These are phyloP conservation scores for Kwoniella shandongensis DNA, from an alignment of 768 basidiomycete species.

Conservation along the genomic window DNA sequence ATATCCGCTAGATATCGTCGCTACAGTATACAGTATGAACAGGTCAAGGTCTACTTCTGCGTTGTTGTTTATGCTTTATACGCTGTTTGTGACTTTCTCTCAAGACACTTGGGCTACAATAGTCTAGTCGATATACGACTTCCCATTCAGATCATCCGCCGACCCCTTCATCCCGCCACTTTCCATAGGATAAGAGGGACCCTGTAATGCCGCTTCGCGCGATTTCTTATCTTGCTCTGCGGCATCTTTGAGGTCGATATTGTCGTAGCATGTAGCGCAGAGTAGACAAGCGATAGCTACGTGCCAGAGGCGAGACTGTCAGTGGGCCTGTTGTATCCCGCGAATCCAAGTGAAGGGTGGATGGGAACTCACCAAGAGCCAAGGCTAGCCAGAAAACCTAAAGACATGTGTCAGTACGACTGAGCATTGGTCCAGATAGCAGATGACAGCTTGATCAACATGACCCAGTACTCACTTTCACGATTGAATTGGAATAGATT, in stretches of 20 bases:
- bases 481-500: slow-evolving; percentile 15
- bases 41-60: no score
- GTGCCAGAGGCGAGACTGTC: neutral
- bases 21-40: no score
- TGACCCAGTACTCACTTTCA: slow-evolving; percentile 9
- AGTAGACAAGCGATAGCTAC: slow-evolving; percentile 20
- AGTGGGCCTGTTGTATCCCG: neutral
- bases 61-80: no score
- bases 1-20: no score
- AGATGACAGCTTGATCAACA: neutral
- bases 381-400: slow-evolving; percentile 28
- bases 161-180: no score
- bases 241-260: slow-evolving; percentile 26
- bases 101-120: no score
- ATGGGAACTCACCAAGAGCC: slow-evolving; percentile 15
- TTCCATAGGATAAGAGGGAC: slow-evolving; percentile 16
- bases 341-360: neutral
- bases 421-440: neutral
- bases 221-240: slow-evolving; percentile 15
- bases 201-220: slow-evolving; percentile 4
- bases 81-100: no score
- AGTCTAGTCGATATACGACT: no score
- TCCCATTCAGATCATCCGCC: no score
- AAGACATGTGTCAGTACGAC: neutral
- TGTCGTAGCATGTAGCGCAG: slow-evolving; percentile 12